Evolutionary conservation across 371 early-diverging fungal genomes (phyloP), one percentile per base, ranked within the genome.

Genomic region (Syncephalastrum racemosum): DNA sequence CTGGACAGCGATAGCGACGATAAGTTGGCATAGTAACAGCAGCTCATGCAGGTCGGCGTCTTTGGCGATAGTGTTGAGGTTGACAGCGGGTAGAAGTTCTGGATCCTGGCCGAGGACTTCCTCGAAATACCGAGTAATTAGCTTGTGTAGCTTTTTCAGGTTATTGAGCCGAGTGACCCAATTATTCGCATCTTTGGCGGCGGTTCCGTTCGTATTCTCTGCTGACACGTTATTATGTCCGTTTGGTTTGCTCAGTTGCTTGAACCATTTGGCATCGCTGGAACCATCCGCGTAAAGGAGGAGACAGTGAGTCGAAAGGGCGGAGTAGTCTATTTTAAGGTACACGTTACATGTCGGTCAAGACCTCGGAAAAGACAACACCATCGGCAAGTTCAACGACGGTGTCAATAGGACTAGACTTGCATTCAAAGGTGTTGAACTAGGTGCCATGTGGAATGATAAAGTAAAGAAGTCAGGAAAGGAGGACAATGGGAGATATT

Each of bases 81-180:
- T 89, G 5, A 79, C 72, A 58, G 74, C 53, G 2, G 87, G 75
- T 77, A 81, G 50, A 59, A 75, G 24, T 68, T 76, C 76, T 64
- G 81, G 64, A 46, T 86, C 75, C 66, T 85, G 80, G 53, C 84
- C 82, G 15, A 94, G 80, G 18, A 92, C 87, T 47, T 96, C 94
- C 52, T 94, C 94, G 60, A 91, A 92, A 73, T 93, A 96, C 16
- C 87, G 81, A 7, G 84, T 86, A 18, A 96, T 72, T 12, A 92
- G 80, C 60, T 88, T 89, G 74, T 93, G 83, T n/a, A 95, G 79
- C 65, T 87, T 89, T 69, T 95, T 94, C 46, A 95, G 86, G 58
- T 89, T 91, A 70, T 94, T 96, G 73, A 93, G 88, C 56, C 88
- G 89, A 47, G 89, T 71, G 4, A 96, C 92, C 98, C 96, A 97